Conservation (phyloP, 805 yeast species). For the Schwanniomyces sp. region DNA sequence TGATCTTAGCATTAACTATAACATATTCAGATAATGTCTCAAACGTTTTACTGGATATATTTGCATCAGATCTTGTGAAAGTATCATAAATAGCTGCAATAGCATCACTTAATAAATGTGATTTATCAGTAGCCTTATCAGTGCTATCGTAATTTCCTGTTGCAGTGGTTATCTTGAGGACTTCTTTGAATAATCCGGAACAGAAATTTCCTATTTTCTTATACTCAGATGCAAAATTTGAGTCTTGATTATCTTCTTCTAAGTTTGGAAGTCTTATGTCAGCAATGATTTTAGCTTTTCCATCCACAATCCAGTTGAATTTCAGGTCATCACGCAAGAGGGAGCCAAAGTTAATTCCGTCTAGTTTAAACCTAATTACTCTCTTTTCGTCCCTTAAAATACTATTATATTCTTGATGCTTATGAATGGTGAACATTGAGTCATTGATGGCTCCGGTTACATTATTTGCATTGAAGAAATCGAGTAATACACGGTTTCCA, state of each 20-base stretch:
- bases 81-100: conserved; percentile 43
- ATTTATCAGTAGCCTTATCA: conserved; percentile 11
- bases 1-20: conserved; percentile 64
- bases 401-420: conserved; percentile 55
- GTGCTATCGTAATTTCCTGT: conserved; percentile 1
- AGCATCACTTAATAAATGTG: conserved; percentile 36
- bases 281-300: conserved; percentile 67
- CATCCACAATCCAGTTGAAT: conserved; percentile 72
- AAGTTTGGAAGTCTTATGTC: conserved; percentile 70
- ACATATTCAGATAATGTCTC: conserved; percentile 45
- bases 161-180: conserved; percentile 17
- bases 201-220: conserved; percentile 24
- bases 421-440: conserved; percentile 74
- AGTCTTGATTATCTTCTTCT: conserved; percentile 18
- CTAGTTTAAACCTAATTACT: conserved; percentile 38
- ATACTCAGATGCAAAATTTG: conserved; percentile 15
- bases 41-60: conserved; percentile 1
- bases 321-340: conserved; percentile 36
- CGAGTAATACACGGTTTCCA: conserved; percentile 57
- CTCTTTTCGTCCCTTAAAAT: conserved; percentile 24
- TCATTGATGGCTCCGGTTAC: conserved; percentile 75
- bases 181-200: conserved; percentile 25
- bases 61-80: conserved; percentile 21
- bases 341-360: conserved; percentile 40
- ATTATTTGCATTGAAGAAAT: conserved; percentile 67